These are phyloP conservation scores for Delphinella strobiligena DNA, from an alignment of 2,329 filamentous ascomycete species.

Conservation along the genomic window DNA sequence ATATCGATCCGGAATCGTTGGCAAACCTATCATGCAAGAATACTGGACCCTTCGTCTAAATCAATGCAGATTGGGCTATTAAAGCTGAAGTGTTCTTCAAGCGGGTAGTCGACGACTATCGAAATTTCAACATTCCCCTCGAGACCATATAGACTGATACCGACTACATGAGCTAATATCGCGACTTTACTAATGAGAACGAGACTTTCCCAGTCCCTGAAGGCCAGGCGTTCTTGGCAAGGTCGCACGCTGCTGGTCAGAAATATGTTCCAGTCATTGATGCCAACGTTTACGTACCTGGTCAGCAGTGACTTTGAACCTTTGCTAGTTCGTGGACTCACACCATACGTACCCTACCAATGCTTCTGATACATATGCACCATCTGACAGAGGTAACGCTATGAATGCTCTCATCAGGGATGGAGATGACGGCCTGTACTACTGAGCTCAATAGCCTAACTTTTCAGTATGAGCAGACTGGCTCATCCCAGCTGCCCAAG, in stretches of 20 bases:
- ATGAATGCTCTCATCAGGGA: conserved; percentile 40
- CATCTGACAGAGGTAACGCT: conserved; percentile 39
- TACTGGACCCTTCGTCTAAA: conserved; percentile 19
- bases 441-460: conserved; percentile 11
- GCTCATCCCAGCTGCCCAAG: conserved; percentile 12
- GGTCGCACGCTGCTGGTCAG: conserved; percentile 38
- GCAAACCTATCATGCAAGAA: conserved; percentile 14
- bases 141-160: conserved; percentile 29
- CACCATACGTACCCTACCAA: no score
- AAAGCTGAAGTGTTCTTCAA: conserved; percentile 54
- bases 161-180: conserved; percentile 42
- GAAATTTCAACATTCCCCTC: conserved; percentile 36
- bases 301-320: no score
- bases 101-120: conserved; percentile 41
- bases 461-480: conserved; percentile 12
- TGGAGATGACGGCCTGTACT: conserved; percentile 38
- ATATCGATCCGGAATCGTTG: conserved; percentile 15
- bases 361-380: conserved; percentile 41
- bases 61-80: conserved; percentile 34
- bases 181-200: conserved; percentile 44
- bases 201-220: conserved; percentile 32
- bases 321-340: no score
- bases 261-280: conserved; percentile 47
- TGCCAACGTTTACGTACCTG: conserved; percentile 51
- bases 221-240: conserved; percentile 35